These are phyloP conservation scores for Quercus wislizeni DNA, from an alignment of 306 rosid genomes.

Conservation along the genomic window DNA sequence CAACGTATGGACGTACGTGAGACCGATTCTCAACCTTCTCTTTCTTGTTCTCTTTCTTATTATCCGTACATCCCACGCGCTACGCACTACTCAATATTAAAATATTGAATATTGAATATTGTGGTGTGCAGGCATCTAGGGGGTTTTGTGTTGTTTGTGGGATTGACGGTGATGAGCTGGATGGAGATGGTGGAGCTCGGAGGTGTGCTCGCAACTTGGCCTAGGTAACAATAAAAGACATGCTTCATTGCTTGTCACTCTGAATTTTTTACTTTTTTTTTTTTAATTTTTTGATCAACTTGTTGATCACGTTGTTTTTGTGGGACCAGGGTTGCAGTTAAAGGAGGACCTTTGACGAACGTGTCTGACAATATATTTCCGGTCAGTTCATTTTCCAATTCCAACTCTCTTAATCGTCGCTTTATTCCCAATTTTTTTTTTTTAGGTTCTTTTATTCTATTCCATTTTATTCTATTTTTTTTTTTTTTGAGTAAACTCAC, in stretches of 20 bases:
- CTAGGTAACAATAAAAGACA: conserved; percentile 37
- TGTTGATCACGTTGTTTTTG: conserved; percentile 1
- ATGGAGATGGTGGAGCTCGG: conserved; percentile 34
- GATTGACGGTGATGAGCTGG: conserved; percentile 46
- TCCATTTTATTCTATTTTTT: no score
- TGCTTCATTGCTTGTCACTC: conserved; percentile 6
- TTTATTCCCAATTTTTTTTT: no score
- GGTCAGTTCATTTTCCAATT: conserved; percentile 30
- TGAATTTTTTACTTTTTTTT: background rate
- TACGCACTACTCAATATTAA: no score
- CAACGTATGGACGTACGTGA: conserved; percentile 81
- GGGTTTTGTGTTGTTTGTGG: conserved; percentile 70
- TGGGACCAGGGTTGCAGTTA: conserved; percentile 38
- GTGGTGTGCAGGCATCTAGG: conserved; percentile 55
- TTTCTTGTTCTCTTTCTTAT: no score
- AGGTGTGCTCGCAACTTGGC: conserved; percentile 36
- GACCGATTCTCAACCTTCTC: background rate
- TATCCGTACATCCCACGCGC: no score
- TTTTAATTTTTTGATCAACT: background rate
- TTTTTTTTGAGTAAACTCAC: no score
- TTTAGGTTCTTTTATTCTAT: no score
- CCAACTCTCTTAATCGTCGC: no score
- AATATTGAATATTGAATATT: no score
- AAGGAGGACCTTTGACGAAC: conserved; percentile 29
- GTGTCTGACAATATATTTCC: conserved; percentile 28